phyloP scores from a whole-genome alignment of 352 stramenopile species.

The Globisporangium uncinulatum region DNA sequence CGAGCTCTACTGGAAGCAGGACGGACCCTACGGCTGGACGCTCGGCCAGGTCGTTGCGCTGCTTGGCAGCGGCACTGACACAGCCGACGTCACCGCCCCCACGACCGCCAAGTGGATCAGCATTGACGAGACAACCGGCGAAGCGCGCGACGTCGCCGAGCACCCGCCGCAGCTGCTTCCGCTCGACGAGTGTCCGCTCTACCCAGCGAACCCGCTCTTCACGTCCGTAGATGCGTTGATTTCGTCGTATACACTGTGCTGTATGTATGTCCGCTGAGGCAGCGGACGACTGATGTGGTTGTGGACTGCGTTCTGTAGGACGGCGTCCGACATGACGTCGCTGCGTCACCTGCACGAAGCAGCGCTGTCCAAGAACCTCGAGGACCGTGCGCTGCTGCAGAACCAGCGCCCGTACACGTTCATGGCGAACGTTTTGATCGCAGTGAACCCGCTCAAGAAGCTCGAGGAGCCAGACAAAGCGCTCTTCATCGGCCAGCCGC shows the following conservation, averaged over 20 bases:
- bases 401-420: constrained; percentile 83
- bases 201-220: constrained; percentile 69
- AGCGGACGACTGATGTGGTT: no score
- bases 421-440: constrained; percentile 85
- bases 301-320: no score
- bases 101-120: no score
- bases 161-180: constrained; percentile 31
- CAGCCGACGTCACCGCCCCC: constrained; percentile 16
- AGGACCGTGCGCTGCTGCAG: constrained; percentile 69
- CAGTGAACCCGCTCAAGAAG: constrained; percentile 74
- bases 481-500: constrained; percentile 58
- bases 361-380: constrained; percentile 82
- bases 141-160: constrained; percentile 20
- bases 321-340: constrained; percentile 79
- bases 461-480: constrained; percentile 69
- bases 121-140: constrained; percentile 65
- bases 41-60: constrained; percentile 65
- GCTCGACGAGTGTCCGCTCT: constrained; percentile 42
- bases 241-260: no score
- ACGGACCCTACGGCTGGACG: constrained; percentile 52
- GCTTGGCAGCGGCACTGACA: constrained; percentile 19
- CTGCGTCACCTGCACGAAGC: constrained; percentile 81
- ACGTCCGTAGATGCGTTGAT: no score
- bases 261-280: neutral
- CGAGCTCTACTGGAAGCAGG: constrained; percentile 80